Conservation (phyloP, 2,329 filamentous ascomycete genomes). For the Hypoxylon sp. region DNA sequence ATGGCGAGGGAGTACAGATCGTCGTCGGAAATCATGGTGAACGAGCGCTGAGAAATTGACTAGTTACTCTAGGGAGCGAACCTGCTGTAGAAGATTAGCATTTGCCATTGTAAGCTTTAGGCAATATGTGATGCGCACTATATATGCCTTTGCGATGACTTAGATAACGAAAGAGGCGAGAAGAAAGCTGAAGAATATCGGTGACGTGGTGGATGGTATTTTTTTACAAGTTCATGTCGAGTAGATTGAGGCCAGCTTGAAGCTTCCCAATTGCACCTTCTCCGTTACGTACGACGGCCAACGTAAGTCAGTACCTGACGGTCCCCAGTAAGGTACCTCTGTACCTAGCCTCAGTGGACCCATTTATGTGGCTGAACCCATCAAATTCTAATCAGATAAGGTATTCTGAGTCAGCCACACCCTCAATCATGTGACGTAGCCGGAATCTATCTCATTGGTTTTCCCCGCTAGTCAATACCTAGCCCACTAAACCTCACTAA, state of each 20-base stretch:
- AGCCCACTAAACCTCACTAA: conserved; percentile 47
- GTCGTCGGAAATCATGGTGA: conserved; percentile 92
- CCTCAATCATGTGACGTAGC: conserved; percentile 45
- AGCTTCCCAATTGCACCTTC: conserved; percentile 39
- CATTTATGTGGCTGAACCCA: neutral
- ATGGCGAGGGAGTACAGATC: conserved; percentile 93
- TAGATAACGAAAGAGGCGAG: neutral
- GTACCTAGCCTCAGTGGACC: neutral
- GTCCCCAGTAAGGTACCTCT: conserved; percentile 23
- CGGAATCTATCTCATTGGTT: conserved; percentile 29
- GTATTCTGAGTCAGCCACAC: conserved; percentile 8
- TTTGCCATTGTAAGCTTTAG: conserved; percentile 17
- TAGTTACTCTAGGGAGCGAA: conserved; percentile 37
- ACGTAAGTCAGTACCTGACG: conserved; percentile 19
- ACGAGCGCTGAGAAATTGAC: conserved; percentile 36
- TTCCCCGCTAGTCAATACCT: conserved; percentile 42
- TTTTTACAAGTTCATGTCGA: conserved; percentile 26
- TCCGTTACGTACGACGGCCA: conserved; percentile 14
- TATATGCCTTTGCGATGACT: neutral
- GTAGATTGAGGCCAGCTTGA: conserved; percentile 53
- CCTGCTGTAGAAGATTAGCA: conserved; percentile 20
- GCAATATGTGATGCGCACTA: conserved; percentile 22
- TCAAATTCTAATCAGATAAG: neutral
- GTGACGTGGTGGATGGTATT: conserved; percentile 11
- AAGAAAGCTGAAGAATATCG: conserved; percentile 15